Conservation (phyloP, 257 asterid genomes). For the Ballota nigra region DNA sequence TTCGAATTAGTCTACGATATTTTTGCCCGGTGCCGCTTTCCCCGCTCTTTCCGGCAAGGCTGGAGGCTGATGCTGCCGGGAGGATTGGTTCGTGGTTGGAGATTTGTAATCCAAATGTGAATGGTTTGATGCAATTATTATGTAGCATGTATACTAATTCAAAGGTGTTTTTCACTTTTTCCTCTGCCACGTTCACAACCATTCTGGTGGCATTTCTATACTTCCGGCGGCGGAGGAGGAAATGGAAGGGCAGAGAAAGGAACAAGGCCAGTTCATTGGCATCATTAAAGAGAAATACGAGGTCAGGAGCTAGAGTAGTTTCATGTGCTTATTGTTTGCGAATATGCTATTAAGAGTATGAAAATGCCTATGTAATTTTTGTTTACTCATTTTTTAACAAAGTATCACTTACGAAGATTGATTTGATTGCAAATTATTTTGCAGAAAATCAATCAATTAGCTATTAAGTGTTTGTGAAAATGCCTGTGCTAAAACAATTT, state of each 20-base stretch:
- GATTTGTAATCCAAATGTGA: conserved; percentile 30
- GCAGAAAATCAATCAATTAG: too few species aligned
- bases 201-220: conserved; percentile 30
- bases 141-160: conserved; percentile 16
- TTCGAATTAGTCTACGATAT: too few species aligned
- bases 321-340: background rate
- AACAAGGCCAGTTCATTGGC: too few species aligned
- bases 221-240: conserved; percentile 41
- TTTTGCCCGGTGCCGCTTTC: too few species aligned
- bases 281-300: conserved; percentile 41
- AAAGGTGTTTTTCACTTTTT: too few species aligned
- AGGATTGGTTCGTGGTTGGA: conserved; percentile 34
- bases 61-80: background rate
- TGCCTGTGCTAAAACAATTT: conserved; percentile 13
- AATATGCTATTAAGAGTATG: too few species aligned
- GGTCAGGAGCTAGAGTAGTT: conserved; percentile 24
- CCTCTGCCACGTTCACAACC: conserved; percentile 28
- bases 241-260: conserved; percentile 12
- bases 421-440: too few species aligned
- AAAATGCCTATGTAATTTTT: too few species aligned
- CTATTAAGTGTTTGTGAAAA: conserved; percentile 44
- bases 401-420: too few species aligned
- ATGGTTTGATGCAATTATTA: background rate
- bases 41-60: too few species aligned
- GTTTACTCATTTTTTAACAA: too few species aligned